phyloP scores from a whole-genome alignment of 768 basidiomycete genomes.

The Rossbeevera mucosa region DNA sequence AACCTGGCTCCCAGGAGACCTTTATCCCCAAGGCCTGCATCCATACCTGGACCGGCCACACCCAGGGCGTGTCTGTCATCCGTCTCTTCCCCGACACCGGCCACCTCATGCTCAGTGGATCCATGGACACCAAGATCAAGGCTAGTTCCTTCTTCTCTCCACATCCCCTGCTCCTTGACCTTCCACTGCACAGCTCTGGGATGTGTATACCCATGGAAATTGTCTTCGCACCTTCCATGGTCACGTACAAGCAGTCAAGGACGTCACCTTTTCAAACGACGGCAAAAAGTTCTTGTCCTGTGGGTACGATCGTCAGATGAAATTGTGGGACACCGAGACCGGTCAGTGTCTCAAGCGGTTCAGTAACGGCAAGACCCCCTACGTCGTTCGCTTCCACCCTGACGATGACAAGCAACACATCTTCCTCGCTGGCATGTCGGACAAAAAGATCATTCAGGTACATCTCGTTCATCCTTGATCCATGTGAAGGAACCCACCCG shows the following conservation, averaged over 20 bases:
- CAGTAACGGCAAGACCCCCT: slow-evolving; percentile 96
- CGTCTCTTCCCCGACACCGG: slow-evolving; percentile 90
- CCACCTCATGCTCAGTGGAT: slow-evolving; percentile 88
- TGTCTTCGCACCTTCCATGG: slow-evolving; percentile 97
- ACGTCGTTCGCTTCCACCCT: slow-evolving; percentile 93
- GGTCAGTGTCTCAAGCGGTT: slow-evolving; percentile 96
- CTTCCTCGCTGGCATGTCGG: slow-evolving; percentile 97
- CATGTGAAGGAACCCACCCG: slow-evolving; percentile 1
- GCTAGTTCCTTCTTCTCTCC: slow-evolving; percentile 35
- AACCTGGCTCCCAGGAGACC: slow-evolving; percentile 80
- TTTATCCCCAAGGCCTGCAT: slow-evolving; percentile 95
- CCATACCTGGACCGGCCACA: slow-evolving; percentile 99
- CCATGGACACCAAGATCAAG: slow-evolving; percentile 99
- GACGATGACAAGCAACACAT: slow-evolving; percentile 94
- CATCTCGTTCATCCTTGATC: slow-evolving; percentile 13
- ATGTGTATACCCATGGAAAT: slow-evolving; percentile 94
- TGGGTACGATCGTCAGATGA: slow-evolving; percentile 95
- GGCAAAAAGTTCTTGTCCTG: slow-evolving; percentile 88
- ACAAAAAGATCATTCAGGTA: slow-evolving; percentile 99
- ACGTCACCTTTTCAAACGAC: slow-evolving; percentile 92
- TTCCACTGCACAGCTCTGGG: slow-evolving; percentile 77
- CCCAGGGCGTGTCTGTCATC: slow-evolving; percentile 90
- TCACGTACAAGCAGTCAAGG: slow-evolving; percentile 94
- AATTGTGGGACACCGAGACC: slow-evolving; percentile 99
- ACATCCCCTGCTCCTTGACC: slow-evolving; percentile 3